A percentile compares a stretch with the other conserved stretches of the same genome.
Evolutionary conservation across 805 yeast genomes (phyloP).

Genomic region (Kurtzmaniella cleridarum): DNA sequence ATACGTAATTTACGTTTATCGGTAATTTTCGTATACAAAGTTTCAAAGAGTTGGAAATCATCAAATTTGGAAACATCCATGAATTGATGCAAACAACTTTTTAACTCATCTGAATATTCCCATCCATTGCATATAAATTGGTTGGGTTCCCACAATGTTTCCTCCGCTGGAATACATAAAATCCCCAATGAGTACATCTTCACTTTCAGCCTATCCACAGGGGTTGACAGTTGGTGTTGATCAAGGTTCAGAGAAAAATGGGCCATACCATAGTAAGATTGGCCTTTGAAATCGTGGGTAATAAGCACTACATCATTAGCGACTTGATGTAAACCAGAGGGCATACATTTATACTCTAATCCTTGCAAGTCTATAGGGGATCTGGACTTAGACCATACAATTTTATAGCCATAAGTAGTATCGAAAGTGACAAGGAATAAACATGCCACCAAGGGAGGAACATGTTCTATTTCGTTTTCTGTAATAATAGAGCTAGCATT

Average conservation of each 20-base stretch:
- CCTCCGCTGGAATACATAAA: slow-evolving; percentile 23
- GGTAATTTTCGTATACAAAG: slow-evolving; percentile 11
- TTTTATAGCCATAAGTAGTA: slow-evolving; percentile 27
- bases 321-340: slow-evolving; percentile 37
- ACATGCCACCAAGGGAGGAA: slow-evolving; percentile 23
- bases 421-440: slow-evolving; percentile 34
- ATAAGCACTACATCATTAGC: slow-evolving; percentile 24
- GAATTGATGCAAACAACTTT: slow-evolving; percentile 17
- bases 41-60: slow-evolving; percentile 14
- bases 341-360: slow-evolving; percentile 34
- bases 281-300: slow-evolving; percentile 19
- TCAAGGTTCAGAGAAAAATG: slow-evolving; percentile 21
- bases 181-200: slow-evolving; percentile 38
- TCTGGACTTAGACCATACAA: slow-evolving; percentile 29
- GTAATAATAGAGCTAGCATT: background rate
- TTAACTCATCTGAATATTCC: slow-evolving; percentile 30
- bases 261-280: slow-evolving; percentile 29
- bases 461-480: slow-evolving; percentile 2
- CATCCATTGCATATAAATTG: slow-evolving; percentile 31
- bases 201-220: slow-evolving; percentile 20
- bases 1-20: slow-evolving; percentile 1
- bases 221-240: background rate
- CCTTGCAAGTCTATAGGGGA: slow-evolving; percentile 17
- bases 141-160: slow-evolving; percentile 28
- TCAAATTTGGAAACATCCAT: slow-evolving; percentile 8